These are phyloP conservation scores for Tephrocybe sp. DNA, from an alignment of 768 basidiomycete genomes.

Conservation along the genomic window DNA sequence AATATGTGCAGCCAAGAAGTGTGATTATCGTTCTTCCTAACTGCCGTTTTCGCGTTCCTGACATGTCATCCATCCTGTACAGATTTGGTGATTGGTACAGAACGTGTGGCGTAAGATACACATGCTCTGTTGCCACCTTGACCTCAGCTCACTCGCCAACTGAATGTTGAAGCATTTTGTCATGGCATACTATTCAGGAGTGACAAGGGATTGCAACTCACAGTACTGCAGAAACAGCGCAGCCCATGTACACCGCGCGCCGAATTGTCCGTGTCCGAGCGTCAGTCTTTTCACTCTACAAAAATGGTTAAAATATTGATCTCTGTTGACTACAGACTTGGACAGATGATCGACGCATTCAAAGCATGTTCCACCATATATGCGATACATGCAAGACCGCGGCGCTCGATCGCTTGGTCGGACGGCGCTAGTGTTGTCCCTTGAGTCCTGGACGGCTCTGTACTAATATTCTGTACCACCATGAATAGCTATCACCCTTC, in stretches of 20 bases:
- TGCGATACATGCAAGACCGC: conserved; percentile 54
- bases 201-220: conserved; percentile 51
- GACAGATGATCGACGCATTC: conserved; percentile 51
- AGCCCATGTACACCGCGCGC: conserved; percentile 59
- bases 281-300: conserved; percentile 18
- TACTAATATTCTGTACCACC: conserved; percentile 8
- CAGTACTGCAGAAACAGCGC: conserved; percentile 50
- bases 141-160: conserved; percentile 3
- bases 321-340: conserved; percentile 25
- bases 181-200: conserved; percentile 59
- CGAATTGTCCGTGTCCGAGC: conserved; percentile 52
- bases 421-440: conserved; percentile 6
- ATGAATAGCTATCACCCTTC: too few species aligned
- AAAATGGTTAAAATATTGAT: neutral
- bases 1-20: conserved; percentile 60
- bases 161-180: conserved; percentile 54
- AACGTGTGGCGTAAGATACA: conserved; percentile 34
- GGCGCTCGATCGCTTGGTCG: conserved; percentile 26
- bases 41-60: conserved; percentile 4
- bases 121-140: conserved; percentile 13
- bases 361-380: conserved; percentile 63
- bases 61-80: conserved; percentile 13
- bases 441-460: neutral
- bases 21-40: conserved; percentile 27
- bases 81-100: conserved; percentile 44